Evolutionary conservation across 495 filamentous ascomycete genomes (phyloP).

Genomic region (Aspergillus diversus): DNA sequence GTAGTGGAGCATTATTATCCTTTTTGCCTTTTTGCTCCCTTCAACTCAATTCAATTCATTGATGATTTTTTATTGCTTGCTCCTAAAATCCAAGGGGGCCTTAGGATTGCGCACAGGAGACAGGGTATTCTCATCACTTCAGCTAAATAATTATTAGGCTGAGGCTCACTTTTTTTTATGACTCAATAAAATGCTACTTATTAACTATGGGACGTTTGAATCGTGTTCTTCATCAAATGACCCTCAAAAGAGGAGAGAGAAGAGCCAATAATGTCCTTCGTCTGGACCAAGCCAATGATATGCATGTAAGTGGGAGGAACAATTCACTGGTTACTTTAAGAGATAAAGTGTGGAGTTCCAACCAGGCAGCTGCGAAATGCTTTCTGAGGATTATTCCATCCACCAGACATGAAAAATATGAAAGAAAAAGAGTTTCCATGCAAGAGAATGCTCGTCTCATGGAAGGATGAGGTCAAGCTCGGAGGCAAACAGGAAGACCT

Average conservation of each 20-base stretch:
- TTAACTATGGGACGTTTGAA: too few species aligned
- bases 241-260: not conserved
- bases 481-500: not conserved
- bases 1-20: not conserved
- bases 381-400: not conserved
- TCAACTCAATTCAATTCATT: not conserved
- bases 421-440: not conserved
- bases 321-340: constrained; percentile 1
- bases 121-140: too few species aligned
- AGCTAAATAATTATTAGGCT: too few species aligned
- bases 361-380: not conserved
- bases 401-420: not conserved
- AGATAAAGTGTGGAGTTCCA: constrained; percentile 2
- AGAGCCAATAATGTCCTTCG: constrained; percentile 1
- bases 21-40: not conserved
- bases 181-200: too few species aligned
- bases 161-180: too few species aligned
- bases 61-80: not conserved
- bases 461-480: not conserved
- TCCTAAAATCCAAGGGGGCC: too few species aligned
- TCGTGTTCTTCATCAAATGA: not conserved
- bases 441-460: not conserved
- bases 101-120: too few species aligned
- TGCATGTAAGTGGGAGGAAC: constrained; percentile 3
- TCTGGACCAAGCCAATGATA: not conserved